Evolutionary conservation across 805 yeast genomes (phyloP), one percentile per base, ranked within the genome.

Genomic region (Kazachstania viticola): DNA sequence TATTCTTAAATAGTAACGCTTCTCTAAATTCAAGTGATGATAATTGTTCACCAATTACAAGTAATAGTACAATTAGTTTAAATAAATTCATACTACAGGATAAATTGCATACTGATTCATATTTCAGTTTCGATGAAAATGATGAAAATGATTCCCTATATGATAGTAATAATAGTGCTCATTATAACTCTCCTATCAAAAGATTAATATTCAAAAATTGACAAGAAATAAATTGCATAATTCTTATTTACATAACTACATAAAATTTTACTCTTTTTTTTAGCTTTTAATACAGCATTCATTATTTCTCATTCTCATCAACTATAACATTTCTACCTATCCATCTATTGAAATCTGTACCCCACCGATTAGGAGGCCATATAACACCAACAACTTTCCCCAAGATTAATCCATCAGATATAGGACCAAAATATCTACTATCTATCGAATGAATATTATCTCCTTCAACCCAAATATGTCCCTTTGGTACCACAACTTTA

Each of bases 381-480:
- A 85, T 54, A 1, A 87, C 64, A 28, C 59, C 56, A 1, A 71
- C 61, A 1, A 79, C 94, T 46, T 73, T 79, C 1, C 95, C 96
- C 9, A 81, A 48, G 15, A 85, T 75, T 36, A 88, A 58, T 0
- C 88, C 95, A 24, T 74, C 68, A 12, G 94, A 77, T 1, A 88
- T 69, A 0, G 96, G 94, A 0, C 97, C 97, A 60, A 81, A 88
- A 7, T 67, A 70, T 53, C 85, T 87, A 31, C 88, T 76, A 57
- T 88, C 97, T 2, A 85, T 61, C 1, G 94, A 78, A 46, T 79
- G 88, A 12, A 71, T 56, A 50, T 83, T 85, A 54, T 88, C 97
- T 5, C 97, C 97, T 53, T 88, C 96, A 0, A 85, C 85, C 96
- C 96, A 88, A 5, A 83, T 44, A 50, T 88, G 96, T 46, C 75